Percentiles rank a stretch among this genome's conserved stretches.
Evolutionary conservation across 176 grass and related monocot genomes (phyloP).

Genomic region (Guadua angustifolia): DNA sequence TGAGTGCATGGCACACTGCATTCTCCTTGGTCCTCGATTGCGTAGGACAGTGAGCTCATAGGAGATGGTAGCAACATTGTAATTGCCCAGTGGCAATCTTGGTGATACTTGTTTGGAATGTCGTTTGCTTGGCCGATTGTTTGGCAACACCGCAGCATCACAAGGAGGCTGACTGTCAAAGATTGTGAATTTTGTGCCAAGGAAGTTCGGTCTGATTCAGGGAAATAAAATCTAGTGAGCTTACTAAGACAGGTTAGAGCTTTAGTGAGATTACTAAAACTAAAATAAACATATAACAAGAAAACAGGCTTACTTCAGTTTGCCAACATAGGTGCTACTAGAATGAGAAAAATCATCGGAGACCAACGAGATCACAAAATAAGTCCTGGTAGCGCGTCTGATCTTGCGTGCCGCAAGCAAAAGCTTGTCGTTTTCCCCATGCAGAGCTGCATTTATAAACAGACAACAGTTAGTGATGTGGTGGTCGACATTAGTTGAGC

Average conservation of each 20-base stretch:
- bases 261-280: not conserved
- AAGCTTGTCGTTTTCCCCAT: constrained; percentile 88
- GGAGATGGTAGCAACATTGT: constrained; percentile 73
- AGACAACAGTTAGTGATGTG: constrained; percentile 19
- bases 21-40: constrained; percentile 91
- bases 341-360: constrained; percentile 85
- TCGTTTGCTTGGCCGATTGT: constrained; percentile 67
- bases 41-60: constrained; percentile 96
- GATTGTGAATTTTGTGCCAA: constrained; percentile 96
- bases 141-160: constrained; percentile 52
- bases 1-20: constrained; percentile 90
- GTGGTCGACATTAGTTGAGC: not conserved
- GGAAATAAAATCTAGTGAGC: constrained; percentile 34
- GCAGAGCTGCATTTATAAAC: constrained; percentile 65
- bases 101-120: constrained; percentile 95
- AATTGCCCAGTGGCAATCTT: constrained; percentile 82
- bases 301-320: constrained; percentile 75
- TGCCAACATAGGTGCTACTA: constrained; percentile 93
- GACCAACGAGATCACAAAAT: constrained; percentile 82
- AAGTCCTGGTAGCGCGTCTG: constrained; percentile 70
- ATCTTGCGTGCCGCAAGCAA: constrained; percentile 92
- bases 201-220: constrained; percentile 84
- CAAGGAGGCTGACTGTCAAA: constrained; percentile 85
- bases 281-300: constrained; percentile 1
- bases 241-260: not conserved